Percentiles rank a stretch among this genome's conserved stretches.
Conservation (phyloP, 164 flowering plant genomes). For the Piper longum region DNA sequence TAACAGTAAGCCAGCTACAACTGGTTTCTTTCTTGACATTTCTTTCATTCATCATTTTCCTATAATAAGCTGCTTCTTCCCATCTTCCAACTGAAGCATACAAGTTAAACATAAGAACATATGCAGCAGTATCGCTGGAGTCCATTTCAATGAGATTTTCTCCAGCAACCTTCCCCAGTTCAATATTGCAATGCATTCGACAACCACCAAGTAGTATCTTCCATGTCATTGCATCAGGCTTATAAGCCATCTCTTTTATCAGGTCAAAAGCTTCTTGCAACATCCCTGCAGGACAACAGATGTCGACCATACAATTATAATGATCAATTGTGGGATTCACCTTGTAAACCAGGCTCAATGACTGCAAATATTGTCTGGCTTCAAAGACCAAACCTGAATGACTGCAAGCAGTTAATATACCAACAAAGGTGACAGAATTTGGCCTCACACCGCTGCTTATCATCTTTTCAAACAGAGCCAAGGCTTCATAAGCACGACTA, state of each 20-base stretch:
- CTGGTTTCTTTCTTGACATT: slow-evolving; percentile 35
- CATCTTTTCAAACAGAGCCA: slow-evolving; percentile 32
- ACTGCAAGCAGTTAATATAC: slow-evolving; percentile 40
- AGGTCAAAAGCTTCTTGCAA: slow-evolving; percentile 31
- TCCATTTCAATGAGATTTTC: slow-evolving; percentile 26
- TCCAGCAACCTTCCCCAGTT: slow-evolving; percentile 33
- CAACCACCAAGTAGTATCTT: slow-evolving; percentile 42
- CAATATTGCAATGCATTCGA: slow-evolving; percentile 25
- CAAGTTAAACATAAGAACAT: slow-evolving; percentile 36
- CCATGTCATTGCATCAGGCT: slow-evolving; percentile 45
- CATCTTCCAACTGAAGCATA: slow-evolving; percentile 31
- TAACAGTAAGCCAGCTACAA: slow-evolving; percentile 41
- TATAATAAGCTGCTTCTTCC: slow-evolving; percentile 33
- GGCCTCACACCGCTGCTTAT: slow-evolving; percentile 24
- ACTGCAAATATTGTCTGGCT: slow-evolving; percentile 25
- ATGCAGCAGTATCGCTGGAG: slow-evolving; percentile 32
- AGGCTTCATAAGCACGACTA: slow-evolving; percentile 40
- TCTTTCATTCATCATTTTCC: slow-evolving; percentile 35
- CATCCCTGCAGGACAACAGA: slow-evolving; percentile 40
- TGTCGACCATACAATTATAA: slow-evolving; percentile 42
- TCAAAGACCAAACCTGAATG: slow-evolving; percentile 37
- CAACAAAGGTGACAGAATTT: slow-evolving; percentile 33
- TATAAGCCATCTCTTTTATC: slow-evolving; percentile 29
- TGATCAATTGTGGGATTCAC: slow-evolving; percentile 42
- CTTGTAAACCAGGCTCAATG: slow-evolving; percentile 28